Evolutionary conservation across 2,329 filamentous ascomycete species (phyloP), one percentile per base, ranked within the genome.

Genomic region (Xylariaceae sp.): DNA sequence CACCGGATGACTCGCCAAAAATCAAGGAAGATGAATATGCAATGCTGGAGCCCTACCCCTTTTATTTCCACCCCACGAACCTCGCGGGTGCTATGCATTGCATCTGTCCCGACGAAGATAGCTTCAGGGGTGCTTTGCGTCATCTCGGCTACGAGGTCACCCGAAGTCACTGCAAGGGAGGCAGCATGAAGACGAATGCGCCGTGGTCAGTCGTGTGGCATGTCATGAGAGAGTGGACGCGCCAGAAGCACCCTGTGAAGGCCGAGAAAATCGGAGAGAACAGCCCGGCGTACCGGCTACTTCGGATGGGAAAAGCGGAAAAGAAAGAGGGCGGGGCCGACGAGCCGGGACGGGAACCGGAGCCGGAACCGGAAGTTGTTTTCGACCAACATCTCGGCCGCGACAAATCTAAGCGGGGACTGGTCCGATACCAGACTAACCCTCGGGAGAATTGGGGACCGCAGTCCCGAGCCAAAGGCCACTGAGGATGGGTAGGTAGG

Each of bases 401-500:
- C 62, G 85, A 89, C 56, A 80, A 76, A 59, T 80, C 81, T 51
- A 79, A 75, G 56, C 86, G 82, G 68, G 87, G 85, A 60, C 77
- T 95, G 45, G 84, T 95, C 51, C 79, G 92, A 59, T 99, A 96
- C 71, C 94, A 96, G 74, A 74, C 86, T 57, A 97, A 97, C 68
- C 94, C 94, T 45, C 78, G 87, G 56, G 86, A 90, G 66, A 94
- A 97, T 70, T 99, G 94, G 94, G 94, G 94, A 0, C 94, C 94
- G 1, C 84, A 95, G 83, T 76, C 73, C 50, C 75, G 76, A 60
- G 81, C 81, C 30, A 77, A 70, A 60, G 75, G 74, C n/a, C 70
- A 71, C 77, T 92, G 70, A 90, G 46, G 6, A 19, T 19, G 19
- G 19, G 19, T 19, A 19, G 19, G 19, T 19, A 19, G 19, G 19